Evolutionary conservation across 306 rosid species (phyloP).

Genomic region (Quercus dentata): DNA sequence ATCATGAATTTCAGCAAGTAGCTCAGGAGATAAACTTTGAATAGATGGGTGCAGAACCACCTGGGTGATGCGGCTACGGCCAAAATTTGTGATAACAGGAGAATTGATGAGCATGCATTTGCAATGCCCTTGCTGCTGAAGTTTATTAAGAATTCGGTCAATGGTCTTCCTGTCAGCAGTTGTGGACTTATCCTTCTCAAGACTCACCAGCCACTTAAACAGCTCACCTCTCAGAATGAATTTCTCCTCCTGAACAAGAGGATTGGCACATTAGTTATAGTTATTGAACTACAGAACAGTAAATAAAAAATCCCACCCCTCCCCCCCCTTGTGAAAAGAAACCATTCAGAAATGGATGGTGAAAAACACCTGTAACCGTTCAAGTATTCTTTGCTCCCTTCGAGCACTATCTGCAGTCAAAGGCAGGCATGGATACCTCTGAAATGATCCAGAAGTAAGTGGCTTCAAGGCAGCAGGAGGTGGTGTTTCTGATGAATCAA

Average conservation of each 20-base stretch:
- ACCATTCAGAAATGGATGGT: conserved; percentile 14
- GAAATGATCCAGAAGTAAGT: conserved; percentile 34
- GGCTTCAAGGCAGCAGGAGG: conserved; percentile 37
- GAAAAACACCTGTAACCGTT: conserved; percentile 64
- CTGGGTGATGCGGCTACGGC: conserved; percentile 36
- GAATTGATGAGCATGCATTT: conserved; percentile 57
- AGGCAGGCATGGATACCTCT: conserved; percentile 45
- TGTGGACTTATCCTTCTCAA: conserved; percentile 67
- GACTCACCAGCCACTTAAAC: conserved; percentile 65
- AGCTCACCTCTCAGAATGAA: conserved; percentile 71
- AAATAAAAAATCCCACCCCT: conserved; percentile 6
- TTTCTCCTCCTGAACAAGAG: conserved; percentile 59
- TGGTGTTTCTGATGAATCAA: conserved; percentile 20
- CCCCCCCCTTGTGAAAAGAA: neutral
- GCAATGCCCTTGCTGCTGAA: conserved; percentile 68
- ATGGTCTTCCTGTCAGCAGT: conserved; percentile 72
- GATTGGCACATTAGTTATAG: conserved; percentile 6
- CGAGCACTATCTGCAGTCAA: conserved; percentile 44
- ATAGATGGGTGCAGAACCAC: conserved; percentile 81
- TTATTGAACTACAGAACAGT: conserved; percentile 9
- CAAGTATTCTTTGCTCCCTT: conserved; percentile 79
- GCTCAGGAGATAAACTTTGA: conserved; percentile 54
- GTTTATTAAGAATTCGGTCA: conserved; percentile 61
- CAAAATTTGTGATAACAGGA: conserved; percentile 68
- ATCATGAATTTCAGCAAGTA: conserved; percentile 73